Evolutionary conservation across 1,284 basidiomycete genomes (phyloP), one percentile per base, ranked within the genome.

Genomic region (Trametes sp.): DNA sequence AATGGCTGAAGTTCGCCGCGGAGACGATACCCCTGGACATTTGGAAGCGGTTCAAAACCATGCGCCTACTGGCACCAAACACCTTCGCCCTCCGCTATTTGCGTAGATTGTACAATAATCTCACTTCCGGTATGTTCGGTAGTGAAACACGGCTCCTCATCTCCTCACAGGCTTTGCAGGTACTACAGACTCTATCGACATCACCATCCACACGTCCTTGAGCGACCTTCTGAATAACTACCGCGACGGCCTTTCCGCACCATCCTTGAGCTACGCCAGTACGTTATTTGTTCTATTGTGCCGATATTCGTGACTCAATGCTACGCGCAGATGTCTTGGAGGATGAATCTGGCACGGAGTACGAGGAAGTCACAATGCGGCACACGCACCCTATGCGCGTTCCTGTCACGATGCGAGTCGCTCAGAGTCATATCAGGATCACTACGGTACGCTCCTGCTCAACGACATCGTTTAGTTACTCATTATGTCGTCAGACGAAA

Each of bases 31-130:
- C 94, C 8, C 75, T 75, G 36, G 89, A 93, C 66, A 81, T 93
- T 59, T 82, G 87, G 45, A 73, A 75, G 42, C 83, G 84, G 36
- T 86, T 90, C 72, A 72, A 79, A 62, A 86, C 79, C 2, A 80
- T 88, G 10, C 89, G 90, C 63, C 84, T 95, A 48, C 79, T 96
- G 56, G 95, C 94, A 67, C 87, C 92, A n/a, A 96, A 96, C 71
- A 79, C 82, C 5, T 79, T 89, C 57, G 88, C 90, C 0, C 84
- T 89, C 70, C 86, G 87, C 68, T 94, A 93, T 70, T 77, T 95
- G 53, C 85, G 90, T 56, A 83, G 93, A 62, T 73, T 95, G 53
- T 89, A 90, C 71, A 89, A 93, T 70, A 89, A 93, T 63, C 83
- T 93, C 48, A 87, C 87, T 42, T 86, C 87, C 57, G 90, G 94